Base-by-base conservation (phyloP, 768 basidiomycete species). In the Rubroboletus satanas region DNA sequence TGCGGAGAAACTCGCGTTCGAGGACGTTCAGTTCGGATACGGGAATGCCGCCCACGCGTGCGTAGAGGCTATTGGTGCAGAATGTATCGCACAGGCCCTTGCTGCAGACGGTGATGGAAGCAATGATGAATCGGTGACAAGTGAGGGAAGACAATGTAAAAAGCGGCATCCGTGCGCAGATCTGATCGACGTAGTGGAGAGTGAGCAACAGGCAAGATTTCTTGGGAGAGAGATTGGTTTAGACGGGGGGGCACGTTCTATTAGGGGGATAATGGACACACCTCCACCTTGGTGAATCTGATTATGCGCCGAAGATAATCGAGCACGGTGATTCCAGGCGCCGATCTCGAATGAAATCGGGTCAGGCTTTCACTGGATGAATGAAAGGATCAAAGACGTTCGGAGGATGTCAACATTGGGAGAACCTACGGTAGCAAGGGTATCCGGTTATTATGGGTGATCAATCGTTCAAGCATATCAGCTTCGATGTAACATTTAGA, bases 101-200 rank as follows among this genome's bases (percentile, higher is more conserved):
- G 76, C 86, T 89, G 58, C 92, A 88, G 55, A 94, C 92, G 31
- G 90, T 84, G 71, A 98, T 87, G 62, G 93, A 85, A 43, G 96
- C 82, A 74, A 98, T 98, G 68, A 98, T 80, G 75, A 99, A 98
- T 56, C 97, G 93, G 75, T 99, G 97, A 66, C 93, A 93, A 23
- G 96, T 98, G 65, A 98, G 84, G 36, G 94, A 96, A 36, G 93
- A 92, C 60, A 99, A 82, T 46, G 89, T 96, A 79, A 98, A 99
- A 33, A 84, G 78, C 23, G 93, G 90, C 64, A 84, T 81, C 62
- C 91, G 84, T 43, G 85, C 81, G 73, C 93, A 96, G 66, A 97
- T 93, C 75, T 90, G 88, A 74, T 95, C 93, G 75, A 96, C 91
- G 72, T 94, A 93, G 75, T 89, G 85, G 58, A 94, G 79, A 35